These are phyloP conservation scores for Cephalotrichum gorgonifer DNA, from an alignment of 2,329 filamentous ascomycete species.

Conservation along the genomic window DNA sequence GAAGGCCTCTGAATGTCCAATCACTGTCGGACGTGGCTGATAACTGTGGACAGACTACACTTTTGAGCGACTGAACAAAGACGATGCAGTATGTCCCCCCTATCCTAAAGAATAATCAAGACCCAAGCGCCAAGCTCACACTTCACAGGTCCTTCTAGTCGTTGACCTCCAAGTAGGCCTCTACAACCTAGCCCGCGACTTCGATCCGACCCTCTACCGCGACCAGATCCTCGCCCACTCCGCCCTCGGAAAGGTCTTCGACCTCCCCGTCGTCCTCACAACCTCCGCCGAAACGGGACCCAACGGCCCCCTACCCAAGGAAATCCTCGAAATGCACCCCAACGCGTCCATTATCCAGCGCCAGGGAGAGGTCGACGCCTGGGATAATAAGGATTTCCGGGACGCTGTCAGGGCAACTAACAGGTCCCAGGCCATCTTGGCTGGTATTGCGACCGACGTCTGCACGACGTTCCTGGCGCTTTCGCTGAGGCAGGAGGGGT, in stretches of 20 bases:
- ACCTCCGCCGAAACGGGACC: conserved; percentile 55
- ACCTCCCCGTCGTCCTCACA: conserved; percentile 59
- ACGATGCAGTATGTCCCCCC: conserved; percentile 14
- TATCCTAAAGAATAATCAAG: neutral
- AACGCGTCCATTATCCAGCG: conserved; percentile 55
- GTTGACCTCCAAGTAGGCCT: conserved; percentile 26
- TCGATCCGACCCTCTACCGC: conserved; percentile 51
- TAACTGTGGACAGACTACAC: too few relatives aligned
- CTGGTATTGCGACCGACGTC: conserved; percentile 64
- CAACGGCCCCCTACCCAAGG: conserved; percentile 60
- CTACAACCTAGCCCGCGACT: conserved; percentile 48
- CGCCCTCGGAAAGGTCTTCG: conserved; percentile 54
- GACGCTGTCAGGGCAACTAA: conserved; percentile 53
- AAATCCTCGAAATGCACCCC: conserved; percentile 59
- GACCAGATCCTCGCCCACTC: conserved; percentile 60
- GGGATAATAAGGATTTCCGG: conserved; percentile 63
- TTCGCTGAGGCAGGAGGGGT: conserved; percentile 58
- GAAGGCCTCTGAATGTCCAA: too few relatives aligned
- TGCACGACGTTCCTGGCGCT: conserved; percentile 58
- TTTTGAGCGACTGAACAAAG: conserved; percentile 24
- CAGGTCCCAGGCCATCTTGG: conserved; percentile 61
- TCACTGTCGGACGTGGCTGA: too few relatives aligned
- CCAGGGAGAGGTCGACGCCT: conserved; percentile 65
- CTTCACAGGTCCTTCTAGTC: conserved; percentile 22
- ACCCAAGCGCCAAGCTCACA: neutral